Evolutionary conservation across 2,329 filamentous ascomycete species (phyloP).

Genomic region (Epichloe aotearoae): DNA sequence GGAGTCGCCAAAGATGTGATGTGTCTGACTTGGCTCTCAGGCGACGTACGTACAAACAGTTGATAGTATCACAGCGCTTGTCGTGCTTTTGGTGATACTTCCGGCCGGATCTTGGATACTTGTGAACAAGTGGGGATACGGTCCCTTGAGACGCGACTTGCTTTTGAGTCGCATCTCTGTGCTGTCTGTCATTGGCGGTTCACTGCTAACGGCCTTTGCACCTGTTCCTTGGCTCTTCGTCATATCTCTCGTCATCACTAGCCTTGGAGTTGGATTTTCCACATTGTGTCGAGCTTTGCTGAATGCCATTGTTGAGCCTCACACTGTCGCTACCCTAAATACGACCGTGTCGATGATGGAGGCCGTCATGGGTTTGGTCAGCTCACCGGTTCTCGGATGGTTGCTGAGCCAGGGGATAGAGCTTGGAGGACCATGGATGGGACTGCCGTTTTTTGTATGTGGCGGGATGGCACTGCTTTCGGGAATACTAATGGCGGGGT

Average conservation of each 20-base stretch:
- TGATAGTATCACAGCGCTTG: constrained; percentile 23
- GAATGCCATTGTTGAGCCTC: constrained; percentile 38
- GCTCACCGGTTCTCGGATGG: constrained; percentile 32
- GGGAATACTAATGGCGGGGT: constrained; percentile 17
- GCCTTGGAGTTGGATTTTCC: constrained; percentile 30
- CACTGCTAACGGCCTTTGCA: constrained; percentile 25
- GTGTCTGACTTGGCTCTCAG: constrained; percentile 8
- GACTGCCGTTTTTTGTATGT: constrained; percentile 33
- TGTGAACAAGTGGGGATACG: constrained; percentile 16
- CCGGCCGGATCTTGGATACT: constrained; percentile 22
- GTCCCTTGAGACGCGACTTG: constrained; percentile 26
- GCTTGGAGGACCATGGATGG: constrained; percentile 33
- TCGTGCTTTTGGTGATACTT: constrained; percentile 25
- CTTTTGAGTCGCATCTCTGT: constrained; percentile 24
- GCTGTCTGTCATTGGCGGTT: constrained; percentile 18
- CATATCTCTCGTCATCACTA: constrained; percentile 29
- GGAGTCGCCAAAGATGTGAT: background rate
- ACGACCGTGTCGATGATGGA: constrained; percentile 38
- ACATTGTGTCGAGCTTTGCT: constrained; percentile 34
- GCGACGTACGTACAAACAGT: constrained; percentile 29
- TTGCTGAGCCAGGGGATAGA: constrained; percentile 32
- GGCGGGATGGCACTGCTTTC: constrained; percentile 19
- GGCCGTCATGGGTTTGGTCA: constrained; percentile 31
- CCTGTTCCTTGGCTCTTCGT: constrained; percentile 22
- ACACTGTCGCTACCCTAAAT: constrained; percentile 41